Conservation (phyloP, 2,329 filamentous ascomycete genomes). For the Talaromyces pinophilus region DNA sequence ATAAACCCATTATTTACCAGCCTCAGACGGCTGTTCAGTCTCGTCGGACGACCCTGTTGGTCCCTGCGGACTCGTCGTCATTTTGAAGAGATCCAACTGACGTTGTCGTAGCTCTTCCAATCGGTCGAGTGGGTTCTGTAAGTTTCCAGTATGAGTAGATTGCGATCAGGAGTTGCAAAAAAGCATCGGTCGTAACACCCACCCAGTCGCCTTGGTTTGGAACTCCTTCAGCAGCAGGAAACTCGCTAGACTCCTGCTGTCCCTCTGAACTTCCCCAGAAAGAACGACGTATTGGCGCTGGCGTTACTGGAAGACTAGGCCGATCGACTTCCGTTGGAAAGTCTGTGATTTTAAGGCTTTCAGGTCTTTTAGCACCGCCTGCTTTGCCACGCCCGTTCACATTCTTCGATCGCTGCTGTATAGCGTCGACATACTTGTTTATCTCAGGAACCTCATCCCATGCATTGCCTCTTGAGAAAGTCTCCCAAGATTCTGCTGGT, state of each 20-base stretch:
- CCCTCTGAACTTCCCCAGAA: slow-evolving; percentile 12
- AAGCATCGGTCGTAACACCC: slow-evolving; percentile 62
- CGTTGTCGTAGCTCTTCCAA: slow-evolving; percentile 69
- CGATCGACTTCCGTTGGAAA: slow-evolving; percentile 81
- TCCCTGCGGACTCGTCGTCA: background rate
- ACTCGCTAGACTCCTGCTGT: slow-evolving; percentile 36
- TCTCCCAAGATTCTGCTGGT: slow-evolving; percentile 66
- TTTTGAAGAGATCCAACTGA: slow-evolving; percentile 21
- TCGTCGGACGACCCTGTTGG: slow-evolving; percentile 20
- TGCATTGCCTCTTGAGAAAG: slow-evolving; percentile 73
- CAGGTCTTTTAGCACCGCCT: slow-evolving; percentile 43
- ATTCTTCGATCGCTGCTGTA: slow-evolving; percentile 53
- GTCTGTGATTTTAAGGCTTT: slow-evolving; percentile 74
- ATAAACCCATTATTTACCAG: slow-evolving; percentile 1
- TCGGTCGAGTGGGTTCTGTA: slow-evolving; percentile 68
- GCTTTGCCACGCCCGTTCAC: slow-evolving; percentile 28
- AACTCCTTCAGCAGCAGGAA: slow-evolving; percentile 79
- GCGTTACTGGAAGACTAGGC: slow-evolving; percentile 86
- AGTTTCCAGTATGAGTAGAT: slow-evolving; percentile 49
- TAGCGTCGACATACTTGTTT: slow-evolving; percentile 76
- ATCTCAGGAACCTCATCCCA: slow-evolving; percentile 94
- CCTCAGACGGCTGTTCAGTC: slow-evolving; percentile 13
- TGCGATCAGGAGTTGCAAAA: slow-evolving; percentile 46
- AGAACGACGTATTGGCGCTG: slow-evolving; percentile 60
- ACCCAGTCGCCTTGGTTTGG: slow-evolving; percentile 91